These are phyloP conservation scores for Tolypocladium tropicale DNA, from an alignment of 2,329 filamentous ascomycete genomes.

Conservation along the genomic window DNA sequence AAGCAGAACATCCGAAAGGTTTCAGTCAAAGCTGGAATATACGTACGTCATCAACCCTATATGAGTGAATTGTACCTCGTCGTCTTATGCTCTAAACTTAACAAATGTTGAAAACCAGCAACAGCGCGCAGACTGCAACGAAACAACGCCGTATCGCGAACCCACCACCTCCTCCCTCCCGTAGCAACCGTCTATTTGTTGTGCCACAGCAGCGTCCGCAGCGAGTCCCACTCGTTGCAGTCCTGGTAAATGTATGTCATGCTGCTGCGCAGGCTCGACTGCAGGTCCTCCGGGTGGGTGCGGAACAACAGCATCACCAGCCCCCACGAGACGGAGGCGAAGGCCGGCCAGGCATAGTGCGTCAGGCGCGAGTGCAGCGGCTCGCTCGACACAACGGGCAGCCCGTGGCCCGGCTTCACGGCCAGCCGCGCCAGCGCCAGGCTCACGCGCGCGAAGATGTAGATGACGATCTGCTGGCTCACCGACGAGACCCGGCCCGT, in stretches of 20 bases:
- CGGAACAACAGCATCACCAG: slow-evolving; percentile 92
- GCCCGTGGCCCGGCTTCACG: slow-evolving; percentile 51
- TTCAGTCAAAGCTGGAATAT: no score
- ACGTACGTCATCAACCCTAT: not conserved
- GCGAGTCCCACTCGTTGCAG: slow-evolving; percentile 79
- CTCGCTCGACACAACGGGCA: slow-evolving; percentile 40
- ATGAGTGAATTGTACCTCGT: not conserved
- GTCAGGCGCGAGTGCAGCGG: slow-evolving; percentile 39
- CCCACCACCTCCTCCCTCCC: not conserved
- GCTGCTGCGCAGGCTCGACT: slow-evolving; percentile 82
- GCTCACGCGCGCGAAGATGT: slow-evolving; percentile 87
- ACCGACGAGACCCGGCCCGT: slow-evolving; percentile 64
- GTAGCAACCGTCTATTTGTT: slow-evolving; percentile 51
- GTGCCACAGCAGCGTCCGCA: slow-evolving; percentile 77
- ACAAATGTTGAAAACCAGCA: not conserved
- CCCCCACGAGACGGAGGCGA: slow-evolving; percentile 86
- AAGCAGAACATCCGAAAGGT: no score
- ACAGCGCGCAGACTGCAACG: not conserved
- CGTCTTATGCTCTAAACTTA: not conserved
- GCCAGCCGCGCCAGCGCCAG: slow-evolving; percentile 76
- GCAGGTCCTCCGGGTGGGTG: slow-evolving; percentile 83
- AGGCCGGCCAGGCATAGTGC: slow-evolving; percentile 80
- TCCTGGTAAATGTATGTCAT: slow-evolving; percentile 97
- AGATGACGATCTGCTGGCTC: slow-evolving; percentile 96
- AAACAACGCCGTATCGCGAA: not conserved